These are phyloP conservation scores for Acarospora socialis DNA, from an alignment of 2,329 filamentous ascomycete species.

Conservation along the genomic window DNA sequence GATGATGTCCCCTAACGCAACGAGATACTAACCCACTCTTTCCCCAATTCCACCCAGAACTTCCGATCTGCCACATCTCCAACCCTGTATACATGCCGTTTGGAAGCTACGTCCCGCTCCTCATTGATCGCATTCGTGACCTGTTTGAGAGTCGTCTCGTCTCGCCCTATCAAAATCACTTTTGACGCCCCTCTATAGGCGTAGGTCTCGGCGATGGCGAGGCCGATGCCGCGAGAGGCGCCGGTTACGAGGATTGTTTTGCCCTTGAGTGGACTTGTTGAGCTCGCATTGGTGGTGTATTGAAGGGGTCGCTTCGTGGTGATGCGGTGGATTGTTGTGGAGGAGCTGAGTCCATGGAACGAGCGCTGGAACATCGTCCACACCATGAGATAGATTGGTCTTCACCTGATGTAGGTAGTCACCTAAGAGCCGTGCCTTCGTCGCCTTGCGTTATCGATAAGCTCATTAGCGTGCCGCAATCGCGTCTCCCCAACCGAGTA, in stretches of 20 bases:
- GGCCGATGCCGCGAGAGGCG: conserved; percentile 56
- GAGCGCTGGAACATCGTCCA: no score
- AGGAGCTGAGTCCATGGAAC: no score
- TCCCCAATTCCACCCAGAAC: conserved; percentile 17
- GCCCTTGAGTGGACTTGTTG: conserved; percentile 14
- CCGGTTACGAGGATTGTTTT: conserved; percentile 47
- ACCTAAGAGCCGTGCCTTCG: no score
- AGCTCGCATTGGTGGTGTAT: neutral
- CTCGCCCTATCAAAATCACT: conserved; percentile 46
- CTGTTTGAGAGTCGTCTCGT: conserved; percentile 29
- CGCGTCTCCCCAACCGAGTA: no score
- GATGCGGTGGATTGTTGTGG: neutral
- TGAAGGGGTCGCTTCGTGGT: neutral
- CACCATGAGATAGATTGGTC: no score
- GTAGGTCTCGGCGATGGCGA: conserved; percentile 52
- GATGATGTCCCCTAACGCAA: conserved; percentile 7
- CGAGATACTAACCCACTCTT: conserved; percentile 12
- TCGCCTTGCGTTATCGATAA: no score
- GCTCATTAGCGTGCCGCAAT: no score
- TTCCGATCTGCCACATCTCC: conserved; percentile 14
- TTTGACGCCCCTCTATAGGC: conserved; percentile 45
- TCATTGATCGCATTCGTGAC: conserved; percentile 26
- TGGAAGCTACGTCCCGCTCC: no score
- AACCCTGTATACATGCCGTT: conserved; percentile 10
- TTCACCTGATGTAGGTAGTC: no score